Percentiles rank a stretch among this genome's conserved stretches.
These are phyloP conservation scores for Gentiana dahurica DNA, from an alignment of 257 asterid genomes.

Conservation along the genomic window DNA sequence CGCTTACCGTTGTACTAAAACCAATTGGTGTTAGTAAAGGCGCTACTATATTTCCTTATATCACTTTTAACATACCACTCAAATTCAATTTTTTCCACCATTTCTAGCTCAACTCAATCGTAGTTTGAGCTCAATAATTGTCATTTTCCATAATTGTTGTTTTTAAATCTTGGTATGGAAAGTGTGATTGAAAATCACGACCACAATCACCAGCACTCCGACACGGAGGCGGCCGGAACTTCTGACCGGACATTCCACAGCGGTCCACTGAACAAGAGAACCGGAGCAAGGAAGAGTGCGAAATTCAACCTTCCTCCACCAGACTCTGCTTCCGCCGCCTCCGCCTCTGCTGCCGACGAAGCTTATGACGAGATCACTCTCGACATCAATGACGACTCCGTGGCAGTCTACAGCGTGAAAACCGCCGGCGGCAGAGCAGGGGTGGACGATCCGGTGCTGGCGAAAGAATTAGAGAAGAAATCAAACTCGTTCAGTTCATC, in stretches of 20 bases:
- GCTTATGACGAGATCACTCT: conserved; percentile 88
- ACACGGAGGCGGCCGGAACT: conserved; percentile 34
- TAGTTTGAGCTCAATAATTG: not conserved
- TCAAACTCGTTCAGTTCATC: conserved; percentile 36
- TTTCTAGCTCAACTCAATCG: not conserved
- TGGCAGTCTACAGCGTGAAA: conserved; percentile 88
- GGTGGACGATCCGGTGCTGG: conserved; percentile 80
- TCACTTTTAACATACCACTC: too few relatives aligned
- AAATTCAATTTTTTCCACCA: not conserved
- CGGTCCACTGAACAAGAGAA: conserved; percentile 61
- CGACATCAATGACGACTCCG: conserved; percentile 76
- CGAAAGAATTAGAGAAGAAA: conserved; percentile 58
- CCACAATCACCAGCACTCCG: conserved; percentile 46
- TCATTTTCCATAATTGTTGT: not conserved
- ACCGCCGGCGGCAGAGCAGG: conserved; percentile 62
- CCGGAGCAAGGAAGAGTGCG: conserved; percentile 37
- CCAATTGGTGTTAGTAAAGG: too few relatives aligned
- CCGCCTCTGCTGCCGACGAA: conserved; percentile 15
- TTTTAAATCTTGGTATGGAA: not conserved
- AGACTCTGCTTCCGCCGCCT: not conserved
- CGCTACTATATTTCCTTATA: too few relatives aligned
- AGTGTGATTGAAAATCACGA: conserved; percentile 26
- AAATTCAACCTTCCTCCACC: conserved; percentile 51
- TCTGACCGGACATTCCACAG: conserved; percentile 37
- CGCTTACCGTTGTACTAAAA: too few relatives aligned